phyloP scores from a whole-genome alignment of 2,329 filamentous ascomycete species.

The Bipolaris victoriae region DNA sequence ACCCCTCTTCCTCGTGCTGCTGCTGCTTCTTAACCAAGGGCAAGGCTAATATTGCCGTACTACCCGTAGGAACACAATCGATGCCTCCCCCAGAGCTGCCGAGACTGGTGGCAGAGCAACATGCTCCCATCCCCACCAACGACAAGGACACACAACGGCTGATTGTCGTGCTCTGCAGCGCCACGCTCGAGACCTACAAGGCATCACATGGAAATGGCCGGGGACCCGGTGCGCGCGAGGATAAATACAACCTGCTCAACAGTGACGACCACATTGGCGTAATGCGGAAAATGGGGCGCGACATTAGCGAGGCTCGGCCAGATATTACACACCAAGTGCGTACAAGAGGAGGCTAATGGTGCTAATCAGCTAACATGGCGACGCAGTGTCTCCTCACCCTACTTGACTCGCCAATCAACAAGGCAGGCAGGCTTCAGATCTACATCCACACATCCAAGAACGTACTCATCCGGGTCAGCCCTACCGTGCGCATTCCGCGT shows the following conservation, averaged over 20 bases:
- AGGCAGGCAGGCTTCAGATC: constrained; percentile 95
- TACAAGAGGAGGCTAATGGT: constrained; percentile 21
- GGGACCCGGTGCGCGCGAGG: constrained; percentile 73
- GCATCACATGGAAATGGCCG: constrained; percentile 74
- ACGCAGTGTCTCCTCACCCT: constrained; percentile 91
- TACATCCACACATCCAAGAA: constrained; percentile 98
- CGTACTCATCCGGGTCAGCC: constrained; percentile 95
- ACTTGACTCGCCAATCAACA: constrained; percentile 97
- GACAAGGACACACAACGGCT: constrained; percentile 92
- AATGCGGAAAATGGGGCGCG: constrained; percentile 99
- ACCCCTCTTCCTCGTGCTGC: neutral
- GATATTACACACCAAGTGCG: constrained; percentile 98
- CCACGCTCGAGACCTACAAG: constrained; percentile 96
- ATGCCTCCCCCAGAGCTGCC: constrained; percentile 90
- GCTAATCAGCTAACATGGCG: constrained; percentile 29
- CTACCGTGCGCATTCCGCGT: constrained; percentile 95
- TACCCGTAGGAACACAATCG: constrained; percentile 72
- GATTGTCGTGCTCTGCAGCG: constrained; percentile 96
- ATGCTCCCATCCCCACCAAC: constrained; percentile 77
- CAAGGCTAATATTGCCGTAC: constrained; percentile 32
- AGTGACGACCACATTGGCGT: constrained; percentile 99
- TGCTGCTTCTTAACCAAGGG: constrained; percentile 14
- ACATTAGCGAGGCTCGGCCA: constrained; percentile 95
- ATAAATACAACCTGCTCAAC: constrained; percentile 97
- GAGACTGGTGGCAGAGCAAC: constrained; percentile 91